Evolutionary conservation across 2,329 filamentous ascomycete genomes (phyloP), one percentile per base, ranked within the genome.

Genomic region (Trichoderma atroviride): DNA sequence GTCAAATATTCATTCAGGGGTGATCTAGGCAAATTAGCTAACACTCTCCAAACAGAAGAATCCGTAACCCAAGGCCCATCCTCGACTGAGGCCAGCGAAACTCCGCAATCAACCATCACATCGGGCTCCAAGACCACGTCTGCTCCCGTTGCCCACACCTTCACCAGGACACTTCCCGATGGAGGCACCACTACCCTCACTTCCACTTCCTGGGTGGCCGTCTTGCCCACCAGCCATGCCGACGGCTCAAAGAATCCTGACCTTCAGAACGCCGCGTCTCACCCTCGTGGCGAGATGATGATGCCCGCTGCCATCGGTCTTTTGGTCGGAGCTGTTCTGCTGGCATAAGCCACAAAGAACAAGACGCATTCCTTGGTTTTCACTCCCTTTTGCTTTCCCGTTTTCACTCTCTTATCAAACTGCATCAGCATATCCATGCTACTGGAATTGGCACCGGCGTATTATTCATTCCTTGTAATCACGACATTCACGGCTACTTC

Each of bases 141-240:
- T 14, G 82, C 74, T 71, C 72, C 78, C 35, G 74, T 84, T 68
- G 70, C 77, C 7, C 74, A 79, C 29, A 84, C 82, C 0, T 76
- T 78, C 70, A 87, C 84, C n/a, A 83, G 82, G 7, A 85, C 84
- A 7, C 75, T 81, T 43, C 73, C 78, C 14, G 77, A 84, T 60
- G 85, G 85, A 31, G 81, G 79, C 37, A 77, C 83, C 65, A 81
- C 81, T 3, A 79, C 82, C 14, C 76, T 86, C 60, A 86, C 84
- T 13, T 80, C 80, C n/a, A 86, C 84, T 1, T 84, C 83, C 0
- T 84, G 79, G 74, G 84, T 86, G 3, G 81, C 79, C 27, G 81
- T 83, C 50, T 78, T 81, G 13, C 81, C 83, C 1, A 77, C 79
- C 0, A 72, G 75, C 27, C 72, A 76, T 35, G 67, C 77, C 11